phyloP scores from a whole-genome alignment of 106 monocot genomes.

The Chionographis japonica region DNA sequence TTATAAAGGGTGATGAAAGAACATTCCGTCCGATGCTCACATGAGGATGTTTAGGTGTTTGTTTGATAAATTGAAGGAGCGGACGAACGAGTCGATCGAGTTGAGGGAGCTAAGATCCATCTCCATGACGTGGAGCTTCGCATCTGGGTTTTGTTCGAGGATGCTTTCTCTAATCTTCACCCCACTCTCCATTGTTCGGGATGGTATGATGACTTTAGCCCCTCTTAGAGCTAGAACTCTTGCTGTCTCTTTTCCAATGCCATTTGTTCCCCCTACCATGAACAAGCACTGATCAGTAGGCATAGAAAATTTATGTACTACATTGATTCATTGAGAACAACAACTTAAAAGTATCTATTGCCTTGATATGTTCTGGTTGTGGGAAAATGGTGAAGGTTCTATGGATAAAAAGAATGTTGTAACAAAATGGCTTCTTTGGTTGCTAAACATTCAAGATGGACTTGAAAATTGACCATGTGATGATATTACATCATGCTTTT shows the following conservation, averaged over 20 bases:
- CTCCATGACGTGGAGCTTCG: constrained; percentile 71
- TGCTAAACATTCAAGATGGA: no score
- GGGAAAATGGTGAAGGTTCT: neutral
- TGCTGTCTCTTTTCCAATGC: constrained; percentile 86
- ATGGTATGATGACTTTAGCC: constrained; percentile 69
- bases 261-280: constrained; percentile 64
- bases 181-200: constrained; percentile 54
- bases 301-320: neutral
- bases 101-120: constrained; percentile 79
- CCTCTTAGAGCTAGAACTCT: constrained; percentile 77
- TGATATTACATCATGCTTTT: no score
- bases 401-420: no score
- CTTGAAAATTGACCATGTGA: no score
- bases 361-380: neutral
- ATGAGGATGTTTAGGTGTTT: constrained; percentile 75
- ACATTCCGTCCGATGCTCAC: constrained; percentile 20
- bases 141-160: constrained; percentile 46
- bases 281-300: neutral
- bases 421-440: no score
- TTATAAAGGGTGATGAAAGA: neutral
- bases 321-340: neutral
- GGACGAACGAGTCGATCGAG: constrained; percentile 65
- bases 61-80: constrained; percentile 49
- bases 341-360: neutral
- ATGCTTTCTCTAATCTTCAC: constrained; percentile 58